Conservation (phyloP, 805 yeast species). For the Hanseniaspora jakobsenii region DNA sequence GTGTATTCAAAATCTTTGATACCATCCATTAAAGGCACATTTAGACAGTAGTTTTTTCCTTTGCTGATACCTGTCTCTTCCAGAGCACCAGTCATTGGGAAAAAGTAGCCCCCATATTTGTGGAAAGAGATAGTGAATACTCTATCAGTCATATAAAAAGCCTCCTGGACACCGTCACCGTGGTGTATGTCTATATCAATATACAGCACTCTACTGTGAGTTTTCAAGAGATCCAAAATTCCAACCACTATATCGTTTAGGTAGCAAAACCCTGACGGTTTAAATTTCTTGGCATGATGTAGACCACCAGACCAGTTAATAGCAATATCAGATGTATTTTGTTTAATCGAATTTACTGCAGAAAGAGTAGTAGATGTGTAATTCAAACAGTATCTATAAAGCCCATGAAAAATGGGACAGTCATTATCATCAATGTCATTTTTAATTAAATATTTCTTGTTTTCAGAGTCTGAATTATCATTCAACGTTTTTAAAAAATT, state of each 20-base stretch:
- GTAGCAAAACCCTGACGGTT: conserved; percentile 85
- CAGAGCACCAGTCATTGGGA: conserved; percentile 86
- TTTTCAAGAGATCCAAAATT: conserved; percentile 62
- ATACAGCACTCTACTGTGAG: conserved; percentile 75
- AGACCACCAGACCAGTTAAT: conserved; percentile 89
- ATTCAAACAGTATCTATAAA: conserved; percentile 63
- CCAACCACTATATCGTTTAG: conserved; percentile 83
- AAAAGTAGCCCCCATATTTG: conserved; percentile 73
- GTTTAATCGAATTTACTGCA: conserved; percentile 70
- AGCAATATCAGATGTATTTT: conserved; percentile 81
- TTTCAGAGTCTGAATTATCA: conserved; percentile 47
- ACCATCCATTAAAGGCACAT: conserved; percentile 83
- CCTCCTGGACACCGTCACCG: conserved; percentile 93
- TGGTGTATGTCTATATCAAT: conserved; percentile 88
- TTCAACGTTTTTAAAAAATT: conserved; percentile 70
- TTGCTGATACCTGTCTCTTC: conserved; percentile 74
- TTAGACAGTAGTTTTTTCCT: conserved; percentile 73
- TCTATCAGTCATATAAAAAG: conserved; percentile 80
- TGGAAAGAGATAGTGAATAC: conserved; percentile 87
- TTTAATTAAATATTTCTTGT: conserved; percentile 37
- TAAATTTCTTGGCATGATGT: conserved; percentile 84
- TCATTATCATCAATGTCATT: conserved; percentile 89
- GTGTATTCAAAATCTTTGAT: conserved; percentile 68
- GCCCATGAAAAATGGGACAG: conserved; percentile 72
- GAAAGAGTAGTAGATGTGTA: conserved; percentile 86